Evolutionary conservation across 495 filamentous ascomycete species (phyloP).

Genomic region (Podospora fimiseda): DNA sequence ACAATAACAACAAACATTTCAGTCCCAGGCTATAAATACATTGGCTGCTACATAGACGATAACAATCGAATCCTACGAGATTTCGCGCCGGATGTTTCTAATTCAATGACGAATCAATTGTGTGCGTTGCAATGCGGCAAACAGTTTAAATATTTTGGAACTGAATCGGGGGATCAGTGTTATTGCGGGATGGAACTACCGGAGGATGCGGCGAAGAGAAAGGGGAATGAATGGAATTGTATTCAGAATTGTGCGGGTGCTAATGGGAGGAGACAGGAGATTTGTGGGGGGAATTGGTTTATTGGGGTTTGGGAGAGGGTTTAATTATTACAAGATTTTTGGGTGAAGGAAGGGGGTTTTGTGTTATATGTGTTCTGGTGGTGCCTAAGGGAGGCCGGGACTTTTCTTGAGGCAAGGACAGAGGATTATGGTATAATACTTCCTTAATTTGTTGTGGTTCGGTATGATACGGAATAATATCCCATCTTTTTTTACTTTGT

Average conservation of each 20-base stretch:
- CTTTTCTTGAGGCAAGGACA: no score
- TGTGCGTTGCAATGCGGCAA: neutral
- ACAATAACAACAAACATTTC: neutral
- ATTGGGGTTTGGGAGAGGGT: neutral
- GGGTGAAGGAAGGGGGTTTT: neutral
- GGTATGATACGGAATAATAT: no score
- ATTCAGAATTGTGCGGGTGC: neutral
- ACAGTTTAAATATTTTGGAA: neutral
- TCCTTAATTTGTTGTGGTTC: neutral
- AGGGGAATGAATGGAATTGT: neutral
- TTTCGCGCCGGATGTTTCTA: neutral
- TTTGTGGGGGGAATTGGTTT: neutral
- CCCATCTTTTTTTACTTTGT: no score
- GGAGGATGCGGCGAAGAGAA: neutral
- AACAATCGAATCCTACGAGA: neutral
- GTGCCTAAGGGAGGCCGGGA: no score
- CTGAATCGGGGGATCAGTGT: neutral
- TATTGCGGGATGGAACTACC: neutral
- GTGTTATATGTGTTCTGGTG: neutral
- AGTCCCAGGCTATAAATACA: neutral
- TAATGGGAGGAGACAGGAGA: neutral
- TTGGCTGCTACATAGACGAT: neutral
- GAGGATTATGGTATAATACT: neutral
- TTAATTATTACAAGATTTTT: no score
- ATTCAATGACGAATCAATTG: neutral